These are phyloP conservation scores for Xanthoconium purpureum DNA, from an alignment of 768 basidiomycete species.

Conservation along the genomic window DNA sequence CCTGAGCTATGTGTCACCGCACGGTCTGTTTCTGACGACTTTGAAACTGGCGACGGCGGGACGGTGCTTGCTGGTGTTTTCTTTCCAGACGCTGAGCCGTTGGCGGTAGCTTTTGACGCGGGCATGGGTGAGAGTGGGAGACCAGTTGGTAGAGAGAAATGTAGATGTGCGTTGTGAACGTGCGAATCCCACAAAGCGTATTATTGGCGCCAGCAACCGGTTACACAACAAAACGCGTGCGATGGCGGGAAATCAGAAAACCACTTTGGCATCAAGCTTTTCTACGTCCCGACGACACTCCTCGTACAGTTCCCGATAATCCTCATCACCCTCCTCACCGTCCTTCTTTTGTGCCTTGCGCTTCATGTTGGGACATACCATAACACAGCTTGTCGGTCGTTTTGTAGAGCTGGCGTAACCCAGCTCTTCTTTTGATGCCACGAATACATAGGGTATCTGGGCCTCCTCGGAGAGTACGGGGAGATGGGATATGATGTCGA, in stretches of 20 bases:
- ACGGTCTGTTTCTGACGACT: slow-evolving; percentile 19
- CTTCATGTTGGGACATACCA: slow-evolving; percentile 84
- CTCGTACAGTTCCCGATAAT: slow-evolving; percentile 83
- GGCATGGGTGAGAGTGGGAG: slow-evolving; percentile 20
- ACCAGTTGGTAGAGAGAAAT: slow-evolving; percentile 10
- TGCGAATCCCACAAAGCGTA: slow-evolving; percentile 14
- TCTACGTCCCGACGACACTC: slow-evolving; percentile 85
- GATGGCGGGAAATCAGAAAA: slow-evolving; percentile 44
- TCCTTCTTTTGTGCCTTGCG: slow-evolving; percentile 63
- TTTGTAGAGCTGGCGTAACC: slow-evolving; percentile 96
- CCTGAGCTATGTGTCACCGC: slow-evolving; percentile 35
- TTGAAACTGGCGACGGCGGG: slow-evolving; percentile 27
- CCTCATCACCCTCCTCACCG: slow-evolving; percentile 68
- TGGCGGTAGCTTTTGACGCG: slow-evolving; percentile 50
- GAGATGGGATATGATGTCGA: slow-evolving; percentile 97
- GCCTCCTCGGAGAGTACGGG: slow-evolving; percentile 95
- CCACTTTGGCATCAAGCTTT: slow-evolving; percentile 68
- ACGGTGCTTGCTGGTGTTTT: slow-evolving; percentile 27
- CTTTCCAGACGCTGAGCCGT: slow-evolving; percentile 41
- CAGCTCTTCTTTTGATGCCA: slow-evolving; percentile 90
- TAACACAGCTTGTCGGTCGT: slow-evolving; percentile 96
- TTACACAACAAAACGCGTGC: not conserved
- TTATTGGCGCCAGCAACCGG: not conserved
- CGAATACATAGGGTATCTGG: slow-evolving; percentile 85
- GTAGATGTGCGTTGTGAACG: slow-evolving; percentile 13